phyloP scores from a whole-genome alignment of 306 rosid genomes.

The Vigna hirtella region DNA sequence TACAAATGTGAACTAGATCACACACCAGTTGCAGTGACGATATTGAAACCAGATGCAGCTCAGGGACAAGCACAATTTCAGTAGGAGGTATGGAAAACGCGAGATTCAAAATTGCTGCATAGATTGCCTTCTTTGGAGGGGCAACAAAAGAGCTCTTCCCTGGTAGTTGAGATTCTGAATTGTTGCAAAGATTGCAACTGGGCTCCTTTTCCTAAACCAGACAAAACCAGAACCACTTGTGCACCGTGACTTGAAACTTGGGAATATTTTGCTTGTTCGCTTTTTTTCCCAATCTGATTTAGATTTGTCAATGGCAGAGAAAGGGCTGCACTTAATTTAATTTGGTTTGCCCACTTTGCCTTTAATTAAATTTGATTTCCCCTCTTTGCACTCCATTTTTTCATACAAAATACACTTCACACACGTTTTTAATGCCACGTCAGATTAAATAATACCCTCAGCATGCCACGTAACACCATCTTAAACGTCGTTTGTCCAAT shows the following conservation, averaged over 20 bases:
- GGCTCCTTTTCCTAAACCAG: slow-evolving; percentile 82
- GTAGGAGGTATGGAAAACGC: slow-evolving; percentile 60
- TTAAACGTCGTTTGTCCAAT: too few relatives aligned
- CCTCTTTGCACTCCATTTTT: too few relatives aligned
- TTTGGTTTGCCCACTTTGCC: too few relatives aligned
- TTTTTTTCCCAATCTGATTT: too few relatives aligned
- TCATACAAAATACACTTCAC: too few relatives aligned
- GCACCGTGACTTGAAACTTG: slow-evolving; percentile 90
- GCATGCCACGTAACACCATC: too few relatives aligned
- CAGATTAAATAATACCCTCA: too few relatives aligned
- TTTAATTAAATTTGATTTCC: too few relatives aligned
- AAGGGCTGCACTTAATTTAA: too few relatives aligned
- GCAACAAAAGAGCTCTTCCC: slow-evolving; percentile 60
- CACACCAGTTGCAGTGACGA: slow-evolving; percentile 80
- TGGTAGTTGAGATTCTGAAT: slow-evolving; percentile 86
- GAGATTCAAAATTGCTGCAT: too few relatives aligned
- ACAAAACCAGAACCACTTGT: slow-evolving; percentile 91
- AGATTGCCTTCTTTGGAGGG: slow-evolving; percentile 71
- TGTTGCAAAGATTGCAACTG: slow-evolving; percentile 85
- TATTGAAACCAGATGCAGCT: slow-evolving; percentile 76
- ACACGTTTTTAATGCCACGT: too few relatives aligned
- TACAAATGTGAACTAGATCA: slow-evolving; percentile 74
- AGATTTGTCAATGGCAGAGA: too few relatives aligned
- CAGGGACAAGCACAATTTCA: slow-evolving; percentile 86
- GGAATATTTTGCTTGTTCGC: slow-evolving; percentile 71